Evolutionary conservation across 768 basidiomycete species (phyloP).

Genomic region (Lactarius hengduanensis): DNA sequence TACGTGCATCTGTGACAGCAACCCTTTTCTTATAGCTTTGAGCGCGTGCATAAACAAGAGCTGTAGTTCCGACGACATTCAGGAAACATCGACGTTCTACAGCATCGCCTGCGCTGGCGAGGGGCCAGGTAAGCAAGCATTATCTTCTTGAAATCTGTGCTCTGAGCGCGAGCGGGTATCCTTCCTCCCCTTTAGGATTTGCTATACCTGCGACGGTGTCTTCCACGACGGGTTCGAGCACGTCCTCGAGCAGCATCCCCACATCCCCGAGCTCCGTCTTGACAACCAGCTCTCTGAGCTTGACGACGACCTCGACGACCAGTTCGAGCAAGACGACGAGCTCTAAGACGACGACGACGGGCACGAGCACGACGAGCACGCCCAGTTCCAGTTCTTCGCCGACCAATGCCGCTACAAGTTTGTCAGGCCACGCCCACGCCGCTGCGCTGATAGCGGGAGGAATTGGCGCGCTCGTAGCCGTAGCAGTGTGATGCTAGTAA

Average conservation of each 20-base stretch:
- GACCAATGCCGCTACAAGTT: constrained; percentile 1
- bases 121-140: not conserved
- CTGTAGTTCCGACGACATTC: not conserved
- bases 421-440: not conserved
- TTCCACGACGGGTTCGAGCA: not conserved
- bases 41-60: not conserved
- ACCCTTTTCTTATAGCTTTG: not conserved
- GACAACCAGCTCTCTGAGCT: not conserved
- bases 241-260: not conserved
- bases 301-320: not conserved
- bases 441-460: constrained; percentile 10
- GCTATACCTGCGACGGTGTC: not conserved
- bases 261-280: not conserved
- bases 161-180: not conserved
- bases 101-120: not conserved
- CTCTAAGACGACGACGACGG: not conserved
- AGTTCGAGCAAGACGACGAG: too few species aligned
- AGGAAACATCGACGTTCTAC: not conserved
- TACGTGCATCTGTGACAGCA: not conserved
- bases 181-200: not conserved
- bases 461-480: constrained; percentile 6
- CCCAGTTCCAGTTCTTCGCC: not conserved
- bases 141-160: not conserved
- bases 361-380: not conserved
- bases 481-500: not conserved